Conservation (phyloP, 768 basidiomycete species). For the Pleurotus djamor region DNA sequence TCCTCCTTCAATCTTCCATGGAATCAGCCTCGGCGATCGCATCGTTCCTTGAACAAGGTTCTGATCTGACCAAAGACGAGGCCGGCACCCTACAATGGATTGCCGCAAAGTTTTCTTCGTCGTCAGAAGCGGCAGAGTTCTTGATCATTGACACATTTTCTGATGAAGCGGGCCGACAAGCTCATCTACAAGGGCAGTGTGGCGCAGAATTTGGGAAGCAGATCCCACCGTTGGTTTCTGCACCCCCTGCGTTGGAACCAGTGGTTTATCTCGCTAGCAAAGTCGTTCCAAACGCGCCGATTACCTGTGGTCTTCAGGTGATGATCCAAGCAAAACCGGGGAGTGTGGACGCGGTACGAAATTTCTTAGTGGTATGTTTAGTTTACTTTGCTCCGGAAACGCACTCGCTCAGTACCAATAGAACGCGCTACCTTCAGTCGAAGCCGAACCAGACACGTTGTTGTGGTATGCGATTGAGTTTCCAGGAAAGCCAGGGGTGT, state of each 20-base stretch:
- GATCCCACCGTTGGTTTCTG: slow-evolving; percentile 20
- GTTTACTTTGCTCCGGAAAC: not conserved
- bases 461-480: slow-evolving; percentile 37
- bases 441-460: slow-evolving; percentile 28
- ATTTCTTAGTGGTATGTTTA: slow-evolving; percentile 29
- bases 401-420: slow-evolving; percentile 26
- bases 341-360: slow-evolving; percentile 28
- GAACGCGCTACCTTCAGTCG: slow-evolving; percentile 29
- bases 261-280: slow-evolving; percentile 26
- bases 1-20: not conserved
- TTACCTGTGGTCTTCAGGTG: slow-evolving; percentile 7
- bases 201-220: slow-evolving; percentile 31
- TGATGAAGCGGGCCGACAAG: slow-evolving; percentile 25
- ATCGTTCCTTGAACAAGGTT: slow-evolving; percentile 25
- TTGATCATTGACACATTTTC: slow-evolving; percentile 39
- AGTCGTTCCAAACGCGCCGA: slow-evolving; percentile 14
- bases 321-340: slow-evolving; percentile 30
- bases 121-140: slow-evolving; percentile 18
- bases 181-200: slow-evolving; percentile 31
- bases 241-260: slow-evolving; percentile 23
- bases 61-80: slow-evolving; percentile 24
- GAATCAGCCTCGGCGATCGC: slow-evolving; percentile 13
- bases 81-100: slow-evolving; percentile 36
- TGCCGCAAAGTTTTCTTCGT: slow-evolving; percentile 25
- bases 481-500: slow-evolving; percentile 25